Evolutionary conservation across 768 basidiomycete species (phyloP).

Genomic region (Suillus cothurnatus): DNA sequence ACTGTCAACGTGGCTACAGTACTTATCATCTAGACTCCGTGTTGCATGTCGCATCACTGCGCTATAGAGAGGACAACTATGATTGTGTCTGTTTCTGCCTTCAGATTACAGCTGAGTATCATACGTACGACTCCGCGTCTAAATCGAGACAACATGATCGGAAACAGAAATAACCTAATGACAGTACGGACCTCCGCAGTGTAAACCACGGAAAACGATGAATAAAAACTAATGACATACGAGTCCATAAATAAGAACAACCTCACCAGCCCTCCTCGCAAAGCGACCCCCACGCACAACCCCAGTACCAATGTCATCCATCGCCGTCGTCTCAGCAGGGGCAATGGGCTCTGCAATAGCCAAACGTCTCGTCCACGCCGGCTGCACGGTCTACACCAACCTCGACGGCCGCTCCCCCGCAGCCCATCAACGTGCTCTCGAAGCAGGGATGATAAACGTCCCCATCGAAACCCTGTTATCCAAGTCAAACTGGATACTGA

Average conservation of each 20-base stretch:
- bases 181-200: background rate
- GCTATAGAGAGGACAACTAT: too few species aligned
- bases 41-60: too few species aligned
- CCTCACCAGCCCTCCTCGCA: background rate
- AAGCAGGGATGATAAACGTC: conserved; percentile 50
- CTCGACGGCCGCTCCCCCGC: conserved; percentile 51
- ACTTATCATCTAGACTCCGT: too few species aligned
- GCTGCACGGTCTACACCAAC: conserved; percentile 53
- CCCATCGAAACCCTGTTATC: conserved; percentile 35
- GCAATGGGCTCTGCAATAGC: conserved; percentile 60
- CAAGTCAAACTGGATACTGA: conserved; percentile 44
- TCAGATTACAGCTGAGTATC: background rate
- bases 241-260: background rate
- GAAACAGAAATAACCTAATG: background rate
- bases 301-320: conserved; percentile 20
- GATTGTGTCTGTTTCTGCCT: background rate
- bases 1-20: too few species aligned
- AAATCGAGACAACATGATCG: background rate
- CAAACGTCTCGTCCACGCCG: conserved; percentile 42
- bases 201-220: background rate
- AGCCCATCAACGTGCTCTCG: conserved; percentile 45
- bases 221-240: background rate
- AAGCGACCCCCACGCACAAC: background rate
- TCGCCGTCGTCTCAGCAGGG: conserved; percentile 56
- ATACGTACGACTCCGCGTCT: background rate